Percentiles rank a stretch among this genome's conserved stretches.
Evolutionary conservation across 1,284 basidiomycete genomes (phyloP).

Genomic region (Cryptococcus hybrid): DNA sequence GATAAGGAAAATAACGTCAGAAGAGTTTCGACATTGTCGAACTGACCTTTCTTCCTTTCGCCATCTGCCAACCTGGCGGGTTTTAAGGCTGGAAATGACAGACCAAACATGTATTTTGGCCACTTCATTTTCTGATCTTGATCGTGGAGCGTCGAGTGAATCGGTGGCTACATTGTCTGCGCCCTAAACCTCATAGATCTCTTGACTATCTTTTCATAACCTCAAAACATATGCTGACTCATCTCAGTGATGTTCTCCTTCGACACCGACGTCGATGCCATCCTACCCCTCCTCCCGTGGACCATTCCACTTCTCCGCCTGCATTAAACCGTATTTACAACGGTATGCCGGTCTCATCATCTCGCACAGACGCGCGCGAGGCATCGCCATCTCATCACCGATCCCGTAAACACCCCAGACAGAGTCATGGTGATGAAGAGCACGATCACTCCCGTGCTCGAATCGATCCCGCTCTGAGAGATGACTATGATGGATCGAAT

Average conservation of each 20-base stretch:
- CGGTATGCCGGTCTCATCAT: slow-evolving; percentile 42
- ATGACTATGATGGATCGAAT: slow-evolving; percentile 18
- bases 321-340: slow-evolving; percentile 34
- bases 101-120: no score
- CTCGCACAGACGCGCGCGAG: slow-evolving; percentile 38
- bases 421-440: slow-evolving; percentile 10
- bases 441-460: slow-evolving; percentile 9
- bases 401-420: slow-evolving; percentile 30
- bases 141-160: no score
- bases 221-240: not conserved
- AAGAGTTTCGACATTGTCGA: no score
- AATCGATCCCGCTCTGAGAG: slow-evolving; percentile 7
- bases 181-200: no score
- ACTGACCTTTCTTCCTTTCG: no score
- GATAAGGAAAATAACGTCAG: no score
- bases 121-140: no score
- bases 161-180: no score
- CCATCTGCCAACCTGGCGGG: no score
- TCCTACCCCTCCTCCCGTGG: slow-evolving; percentile 44
- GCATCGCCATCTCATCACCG: slow-evolving; percentile 23
- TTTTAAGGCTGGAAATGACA: no score
- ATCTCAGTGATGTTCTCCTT: slow-evolving; percentile 47
- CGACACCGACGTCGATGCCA: slow-evolving; percentile 51
- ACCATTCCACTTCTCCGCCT: slow-evolving; percentile 39
- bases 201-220: not conserved